Evolutionary conservation across 495 filamentous ascomycete genomes (phyloP).

Genomic region (Neurospora sp.): DNA sequence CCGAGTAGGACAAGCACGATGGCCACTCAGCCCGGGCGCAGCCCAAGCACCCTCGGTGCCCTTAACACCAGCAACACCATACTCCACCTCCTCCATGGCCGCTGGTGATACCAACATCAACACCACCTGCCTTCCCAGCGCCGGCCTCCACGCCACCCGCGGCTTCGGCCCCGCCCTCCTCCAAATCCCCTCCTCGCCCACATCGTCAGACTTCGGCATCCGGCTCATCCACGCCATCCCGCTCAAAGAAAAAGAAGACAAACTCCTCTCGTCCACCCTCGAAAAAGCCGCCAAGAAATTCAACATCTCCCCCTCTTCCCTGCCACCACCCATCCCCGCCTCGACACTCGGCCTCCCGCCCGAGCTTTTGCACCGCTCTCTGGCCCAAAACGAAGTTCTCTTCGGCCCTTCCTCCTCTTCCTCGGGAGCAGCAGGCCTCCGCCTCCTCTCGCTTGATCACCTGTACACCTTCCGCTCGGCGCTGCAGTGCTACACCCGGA

Average conservation of each 20-base stretch:
- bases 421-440: slow-evolving; percentile 42
- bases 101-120: not conserved
- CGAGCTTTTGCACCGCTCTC: slow-evolving; percentile 53
- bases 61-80: slow-evolving; percentile 35
- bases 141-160: slow-evolving; percentile 29
- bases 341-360: slow-evolving; percentile 28
- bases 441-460: slow-evolving; percentile 56
- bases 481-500: slow-evolving; percentile 45
- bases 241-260: slow-evolving; percentile 26
- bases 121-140: slow-evolving; percentile 9
- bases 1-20: slow-evolving; percentile 1
- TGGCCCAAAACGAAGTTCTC: slow-evolving; percentile 57
- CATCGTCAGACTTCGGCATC: slow-evolving; percentile 23
- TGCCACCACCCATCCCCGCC: slow-evolving; percentile 25
- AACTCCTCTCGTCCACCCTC: slow-evolving; percentile 27
- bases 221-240: slow-evolving; percentile 25
- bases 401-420: slow-evolving; percentile 40
- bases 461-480: slow-evolving; percentile 64
- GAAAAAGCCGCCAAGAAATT: slow-evolving; percentile 36
- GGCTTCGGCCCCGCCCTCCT: slow-evolving; percentile 6
- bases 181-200: not conserved
- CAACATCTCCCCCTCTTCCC: slow-evolving; percentile 12
- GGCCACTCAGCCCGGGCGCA: slow-evolving; percentile 12
- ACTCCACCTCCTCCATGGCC: slow-evolving; percentile 24
- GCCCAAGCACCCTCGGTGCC: slow-evolving; percentile 22